Base-by-base conservation (phyloP, 176 grass and related monocot species). In the Aegilops umbellulata region DNA sequence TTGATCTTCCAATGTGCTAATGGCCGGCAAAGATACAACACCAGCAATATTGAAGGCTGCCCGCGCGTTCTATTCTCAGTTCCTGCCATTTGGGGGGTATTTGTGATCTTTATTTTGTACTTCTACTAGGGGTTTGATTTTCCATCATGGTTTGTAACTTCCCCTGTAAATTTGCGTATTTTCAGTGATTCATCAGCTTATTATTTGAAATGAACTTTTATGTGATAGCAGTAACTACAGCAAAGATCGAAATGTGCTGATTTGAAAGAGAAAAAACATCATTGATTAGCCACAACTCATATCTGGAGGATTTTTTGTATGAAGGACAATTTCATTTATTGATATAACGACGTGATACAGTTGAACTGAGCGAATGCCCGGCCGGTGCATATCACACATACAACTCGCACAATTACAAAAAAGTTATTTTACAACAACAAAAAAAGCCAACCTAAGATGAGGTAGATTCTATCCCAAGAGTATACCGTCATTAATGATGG, bases 1-100 rank as follows among this genome's bases (percentile, higher is more conserved):
- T 84, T 41, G 92, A 95, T 72, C 93, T 94, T 63, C 95, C 95
- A 1, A 57, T 86, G 47, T 97, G 92, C 82, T 90, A 83, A 66
- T 72, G 65, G 77, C 60, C 66, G 64, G 38, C 68, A 67, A 35
- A 78, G 75, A 64, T 65, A 69, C 8, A 3, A 25, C 16, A 25
- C 26, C 69, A 47, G 51, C 53, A 20, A 85, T 76, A 34, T 24
- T 8, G 9, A 65, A n/a, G 49, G 16, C 77, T 61, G 60, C 80
- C 77, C 35, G 73, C 35, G 73, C 3, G 46, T 53, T 86, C 47
- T 77, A 65, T 69, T 85, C 85, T 36, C 41, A 49, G 51, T 61
- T 39, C 17, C 26, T 47, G 55, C 51, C n/a, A 71, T 81, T 32
- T 53, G 49, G 1, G 5, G 53, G 17, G 3, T 65, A 69, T 71